A percentile compares a stretch with the other conserved stretches of the same genome.
Conservation (phyloP, 179 eudicot genomes). For the Corrigiola litoralis region DNA sequence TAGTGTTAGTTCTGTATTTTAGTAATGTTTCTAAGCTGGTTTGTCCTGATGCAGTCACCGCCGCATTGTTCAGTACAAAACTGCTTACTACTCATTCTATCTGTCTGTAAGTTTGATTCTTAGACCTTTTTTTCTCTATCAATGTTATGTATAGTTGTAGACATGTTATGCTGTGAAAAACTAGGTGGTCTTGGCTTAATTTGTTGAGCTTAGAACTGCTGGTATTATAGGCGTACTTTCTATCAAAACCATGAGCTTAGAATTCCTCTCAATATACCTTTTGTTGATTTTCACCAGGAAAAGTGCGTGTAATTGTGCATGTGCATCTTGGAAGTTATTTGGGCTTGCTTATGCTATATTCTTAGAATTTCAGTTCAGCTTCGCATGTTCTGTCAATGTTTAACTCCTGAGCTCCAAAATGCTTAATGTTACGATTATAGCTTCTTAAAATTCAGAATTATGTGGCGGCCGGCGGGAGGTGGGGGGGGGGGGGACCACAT, state of each 20-base stretch:
- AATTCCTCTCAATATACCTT: no score
- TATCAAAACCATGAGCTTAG: no score
- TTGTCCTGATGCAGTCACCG: slow-evolving; percentile 57
- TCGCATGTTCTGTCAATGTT: neutral
- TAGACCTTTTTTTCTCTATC: neutral
- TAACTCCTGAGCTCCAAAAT: neutral
- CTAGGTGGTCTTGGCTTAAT: neutral
- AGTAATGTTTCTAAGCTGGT: slow-evolving; percentile 1
- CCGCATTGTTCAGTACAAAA: slow-evolving; percentile 87
- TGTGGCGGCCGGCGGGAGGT: no score
- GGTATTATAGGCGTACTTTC: no score
- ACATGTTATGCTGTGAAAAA: neutral
- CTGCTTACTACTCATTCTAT: slow-evolving; percentile 88
- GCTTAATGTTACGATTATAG: neutral
- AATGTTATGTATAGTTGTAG: neutral
- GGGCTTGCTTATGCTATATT: neutral
- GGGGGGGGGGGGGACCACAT: no score
- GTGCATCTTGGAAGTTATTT: neutral
- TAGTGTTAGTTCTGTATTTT: neutral
- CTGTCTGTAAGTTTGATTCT: slow-evolving; percentile 57
- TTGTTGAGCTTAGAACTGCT: neutral
- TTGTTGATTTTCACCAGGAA: no score
- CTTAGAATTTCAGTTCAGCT: neutral
- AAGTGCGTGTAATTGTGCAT: no score
- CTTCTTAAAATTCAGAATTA: no score